Evolutionary conservation across 257 asterid genomes (phyloP), one percentile per base, ranked within the genome.

Genomic region (Schizonepeta tenuifolia): DNA sequence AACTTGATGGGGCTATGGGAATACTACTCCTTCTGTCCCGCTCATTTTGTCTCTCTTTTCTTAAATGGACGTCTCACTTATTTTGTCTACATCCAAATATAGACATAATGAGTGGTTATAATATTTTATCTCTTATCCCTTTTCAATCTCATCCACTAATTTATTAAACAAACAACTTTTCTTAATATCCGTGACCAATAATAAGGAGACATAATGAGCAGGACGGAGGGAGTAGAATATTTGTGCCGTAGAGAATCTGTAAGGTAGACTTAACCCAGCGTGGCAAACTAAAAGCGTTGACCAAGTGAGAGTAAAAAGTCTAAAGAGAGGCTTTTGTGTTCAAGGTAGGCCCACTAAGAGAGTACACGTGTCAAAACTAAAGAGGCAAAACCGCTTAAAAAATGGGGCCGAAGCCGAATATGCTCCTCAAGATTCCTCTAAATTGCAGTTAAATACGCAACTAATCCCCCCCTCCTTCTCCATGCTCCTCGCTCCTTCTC

Each of bases 361-460:
- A 13, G 6, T 11, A 54, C 77, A 71, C 81, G 81, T 65, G 81
- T 66, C 68, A 33, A 56, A 17, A 46, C 66, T n/a, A 2, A 0
- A 44, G 7, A 0, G 41, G 73, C 7, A 3, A 10, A 50, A 56
- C 22, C 6, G 20, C 21, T 14, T 31, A 0, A 18, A 1, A 9
- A 0, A 31, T 53, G 73, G 72, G 64, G 10, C 64, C 40, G 6
- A 9, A 0, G 35, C 40, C 56, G 81, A 77, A 77, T 77, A 77
- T 77, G 43, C 81, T 17, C 4, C 0, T 0, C 12, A 55, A 47
- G 65, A 71, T 70, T 65, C 73, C 51, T 15, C 22, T 2, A 6
- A 7, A 14, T 17, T 38, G 50, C 65, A 12, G 18, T 73, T 79
- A 74, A 54, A 78, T 74, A 78, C 8, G 71, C 38, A 22, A 21